A percentile compares a stretch with the other conserved stretches of the same genome.
phyloP scores from a whole-genome alignment of 169 alveolate species.

The Cystoisospora suis region DNA sequence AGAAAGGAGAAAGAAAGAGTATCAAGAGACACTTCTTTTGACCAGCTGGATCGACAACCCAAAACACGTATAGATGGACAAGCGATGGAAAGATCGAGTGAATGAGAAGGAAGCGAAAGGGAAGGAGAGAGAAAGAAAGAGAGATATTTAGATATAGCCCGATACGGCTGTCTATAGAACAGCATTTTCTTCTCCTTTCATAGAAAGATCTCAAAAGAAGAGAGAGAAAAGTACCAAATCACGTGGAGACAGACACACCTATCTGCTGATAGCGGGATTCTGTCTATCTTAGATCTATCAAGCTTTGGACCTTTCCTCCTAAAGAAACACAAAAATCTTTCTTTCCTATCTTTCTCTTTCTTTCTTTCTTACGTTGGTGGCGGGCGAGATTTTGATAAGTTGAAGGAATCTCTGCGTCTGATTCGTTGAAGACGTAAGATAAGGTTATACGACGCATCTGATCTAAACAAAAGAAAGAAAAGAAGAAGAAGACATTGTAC shows the following conservation, averaged over 20 bases:
- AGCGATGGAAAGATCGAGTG: neutral
- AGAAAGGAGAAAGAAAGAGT: neutral
- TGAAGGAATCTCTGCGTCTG: constrained; percentile 87
- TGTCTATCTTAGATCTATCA: neutral
- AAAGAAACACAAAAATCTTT: neutral
- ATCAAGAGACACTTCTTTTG: no score
- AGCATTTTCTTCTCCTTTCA: neutral
- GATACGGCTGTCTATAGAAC: neutral
- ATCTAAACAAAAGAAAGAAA: constrained; percentile 50
- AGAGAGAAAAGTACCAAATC: neutral
- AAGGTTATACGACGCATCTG: constrained; percentile 87
- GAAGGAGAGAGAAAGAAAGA: neutral
- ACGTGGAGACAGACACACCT: neutral
- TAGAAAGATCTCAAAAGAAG: neutral
- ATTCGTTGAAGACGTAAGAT: constrained; percentile 92
- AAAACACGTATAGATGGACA: neutral
- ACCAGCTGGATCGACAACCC: no score
- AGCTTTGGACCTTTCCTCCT: neutral
- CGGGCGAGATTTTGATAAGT: constrained; percentile 73
- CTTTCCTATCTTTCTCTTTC: neutral
- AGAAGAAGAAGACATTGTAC: no score
- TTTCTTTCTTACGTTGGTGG: neutral
- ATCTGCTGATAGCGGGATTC: neutral
- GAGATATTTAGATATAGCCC: neutral
- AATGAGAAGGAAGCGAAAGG: neutral